Percentiles rank a stretch among this genome's conserved stretches.
Evolutionary conservation across 2,329 filamentous ascomycete genomes (phyloP).

Genomic region (Penicillium palitans): DNA sequence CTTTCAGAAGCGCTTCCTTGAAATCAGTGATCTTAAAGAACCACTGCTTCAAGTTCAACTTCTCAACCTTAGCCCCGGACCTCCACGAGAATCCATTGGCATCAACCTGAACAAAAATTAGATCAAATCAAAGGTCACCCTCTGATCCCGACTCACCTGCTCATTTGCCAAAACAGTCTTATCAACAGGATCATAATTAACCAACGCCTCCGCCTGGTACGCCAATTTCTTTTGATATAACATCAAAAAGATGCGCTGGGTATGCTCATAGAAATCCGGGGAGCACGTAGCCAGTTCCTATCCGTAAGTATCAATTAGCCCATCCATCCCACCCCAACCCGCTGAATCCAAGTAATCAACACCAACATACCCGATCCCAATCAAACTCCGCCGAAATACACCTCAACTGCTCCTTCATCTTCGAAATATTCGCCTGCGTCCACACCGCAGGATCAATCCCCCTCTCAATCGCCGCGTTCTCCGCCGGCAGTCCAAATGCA

Average conservation of each 20-base stretch:
- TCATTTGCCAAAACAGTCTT: constrained; percentile 89
- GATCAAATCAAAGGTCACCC: not conserved
- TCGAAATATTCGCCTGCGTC: constrained; percentile 77
- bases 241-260: constrained; percentile 79
- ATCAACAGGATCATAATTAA: constrained; percentile 89
- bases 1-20: constrained; percentile 69
- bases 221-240: constrained; percentile 73
- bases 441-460: constrained; percentile 75
- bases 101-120: constrained; percentile 58
- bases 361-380: constrained; percentile 70
- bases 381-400: constrained; percentile 80
- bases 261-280: constrained; percentile 84
- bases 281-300: constrained; percentile 84
- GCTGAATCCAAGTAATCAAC: not conserved
- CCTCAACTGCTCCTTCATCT: constrained; percentile 80
- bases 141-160: constrained; percentile 51
- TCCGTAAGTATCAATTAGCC: not conserved
- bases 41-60: constrained; percentile 80
- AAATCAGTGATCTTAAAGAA: constrained; percentile 83
- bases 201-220: constrained; percentile 78
- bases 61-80: constrained; percentile 80
- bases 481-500: constrained; percentile 84
- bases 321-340: not conserved
- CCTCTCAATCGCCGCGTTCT: constrained; percentile 85
- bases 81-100: constrained; percentile 82